These are phyloP conservation scores for Pezicula carpinea DNA, from an alignment of 2,329 filamentous ascomycete genomes.

Conservation along the genomic window DNA sequence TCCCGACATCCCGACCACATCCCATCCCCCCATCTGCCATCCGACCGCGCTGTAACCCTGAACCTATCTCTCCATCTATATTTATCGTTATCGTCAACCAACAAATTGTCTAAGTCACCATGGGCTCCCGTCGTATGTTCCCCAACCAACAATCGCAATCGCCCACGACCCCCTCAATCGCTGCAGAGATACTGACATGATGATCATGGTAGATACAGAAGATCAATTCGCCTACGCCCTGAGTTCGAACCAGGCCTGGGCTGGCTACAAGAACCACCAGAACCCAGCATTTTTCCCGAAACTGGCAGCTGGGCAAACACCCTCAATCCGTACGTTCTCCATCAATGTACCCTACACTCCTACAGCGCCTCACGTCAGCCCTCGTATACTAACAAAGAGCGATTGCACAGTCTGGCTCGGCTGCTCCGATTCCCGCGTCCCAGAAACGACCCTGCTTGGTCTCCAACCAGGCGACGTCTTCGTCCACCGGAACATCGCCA, in stretches of 20 bases:
- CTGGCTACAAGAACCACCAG: slow-evolving; percentile 56
- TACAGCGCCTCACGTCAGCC: neutral
- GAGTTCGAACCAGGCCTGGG: slow-evolving; percentile 67
- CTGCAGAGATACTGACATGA: neutral
- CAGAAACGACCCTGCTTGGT: slow-evolving; percentile 76
- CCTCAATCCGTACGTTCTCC: slow-evolving; percentile 49
- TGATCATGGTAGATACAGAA: neutral
- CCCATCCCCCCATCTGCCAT: too few species aligned
- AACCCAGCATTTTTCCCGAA: slow-evolving; percentile 69
- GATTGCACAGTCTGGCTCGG: slow-evolving; percentile 68
- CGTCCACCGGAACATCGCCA: slow-evolving; percentile 87
- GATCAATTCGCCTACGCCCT: slow-evolving; percentile 60
- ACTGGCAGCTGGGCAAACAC: slow-evolving; percentile 62
- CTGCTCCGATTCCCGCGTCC: slow-evolving; percentile 80
- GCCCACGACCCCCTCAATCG: neutral
- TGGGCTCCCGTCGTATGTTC: neutral
- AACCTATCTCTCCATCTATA: neutral
- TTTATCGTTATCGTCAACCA: neutral
- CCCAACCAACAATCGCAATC: neutral
- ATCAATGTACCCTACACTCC: neutral
- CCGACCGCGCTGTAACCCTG: too few species aligned
- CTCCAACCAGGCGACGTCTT: slow-evolving; percentile 81
- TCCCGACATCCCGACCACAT: too few species aligned
- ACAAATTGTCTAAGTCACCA: too few species aligned
- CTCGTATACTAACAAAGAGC: slow-evolving; percentile 2